phyloP scores from a whole-genome alignment of 495 filamentous ascomycete species.

The Aspergillus carlsbadensis region DNA sequence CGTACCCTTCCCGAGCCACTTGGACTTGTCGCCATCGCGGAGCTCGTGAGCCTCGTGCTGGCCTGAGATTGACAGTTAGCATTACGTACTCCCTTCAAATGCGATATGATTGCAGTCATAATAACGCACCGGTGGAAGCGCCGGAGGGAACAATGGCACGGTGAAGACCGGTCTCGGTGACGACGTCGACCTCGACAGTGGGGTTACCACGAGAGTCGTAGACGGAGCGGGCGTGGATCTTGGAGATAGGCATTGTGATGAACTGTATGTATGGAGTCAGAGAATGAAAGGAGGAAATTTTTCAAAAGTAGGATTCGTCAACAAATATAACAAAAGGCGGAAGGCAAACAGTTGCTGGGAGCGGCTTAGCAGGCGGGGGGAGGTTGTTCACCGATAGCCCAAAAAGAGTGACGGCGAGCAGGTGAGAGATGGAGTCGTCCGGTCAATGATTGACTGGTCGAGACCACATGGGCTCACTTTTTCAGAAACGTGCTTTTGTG shows the following conservation, averaged over 20 bases:
- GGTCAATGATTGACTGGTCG: conserved; percentile 19
- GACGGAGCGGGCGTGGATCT: conserved; percentile 97
- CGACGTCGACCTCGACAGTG: conserved; percentile 92
- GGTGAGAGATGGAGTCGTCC: conserved; percentile 18
- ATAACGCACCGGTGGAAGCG: conserved; percentile 83
- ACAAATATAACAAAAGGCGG: conserved; percentile 17
- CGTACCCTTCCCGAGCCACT: conserved; percentile 91
- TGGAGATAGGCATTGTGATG: conserved; percentile 85
- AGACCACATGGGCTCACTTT: conserved; percentile 9
- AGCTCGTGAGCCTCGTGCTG: conserved; percentile 99
- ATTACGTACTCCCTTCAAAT: neutral
- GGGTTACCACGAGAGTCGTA: conserved; percentile 99
- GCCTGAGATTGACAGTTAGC: conserved; percentile 50
- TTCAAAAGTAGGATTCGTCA: conserved; percentile 16
- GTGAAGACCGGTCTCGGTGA: conserved; percentile 95
- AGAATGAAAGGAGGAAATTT: conserved; percentile 19
- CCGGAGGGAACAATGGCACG: conserved; percentile 98
- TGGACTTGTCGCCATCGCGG: conserved; percentile 95
- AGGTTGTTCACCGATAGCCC: conserved; percentile 47
- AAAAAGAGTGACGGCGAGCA: conserved; percentile 35
- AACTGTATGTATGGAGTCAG: conserved; percentile 27
- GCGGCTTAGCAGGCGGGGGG: conserved; percentile 40
- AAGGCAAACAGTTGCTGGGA: conserved; percentile 29
- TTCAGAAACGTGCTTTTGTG: neutral
- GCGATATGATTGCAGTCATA: neutral